Percentiles rank a stretch among this genome's conserved stretches.
Conservation (phyloP, 192 early-diverging fungal genomes). For the Mortierella antarctica region DNA sequence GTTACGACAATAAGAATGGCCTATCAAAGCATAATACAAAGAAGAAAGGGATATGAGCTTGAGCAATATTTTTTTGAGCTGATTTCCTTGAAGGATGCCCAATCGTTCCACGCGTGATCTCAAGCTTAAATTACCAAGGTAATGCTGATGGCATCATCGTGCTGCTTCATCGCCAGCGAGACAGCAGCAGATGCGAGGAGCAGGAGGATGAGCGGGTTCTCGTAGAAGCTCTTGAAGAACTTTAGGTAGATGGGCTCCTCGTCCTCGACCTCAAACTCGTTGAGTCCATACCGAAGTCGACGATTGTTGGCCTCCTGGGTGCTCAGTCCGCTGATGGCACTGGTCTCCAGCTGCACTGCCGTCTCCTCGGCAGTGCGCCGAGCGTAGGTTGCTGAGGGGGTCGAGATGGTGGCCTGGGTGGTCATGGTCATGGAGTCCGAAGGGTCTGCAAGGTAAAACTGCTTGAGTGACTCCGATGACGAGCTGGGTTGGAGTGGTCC, state of each 20-base stretch:
- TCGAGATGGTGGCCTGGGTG: slow-evolving; percentile 31
- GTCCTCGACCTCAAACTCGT: slow-evolving; percentile 76
- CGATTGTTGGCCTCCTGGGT: slow-evolving; percentile 54
- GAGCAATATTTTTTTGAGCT: neutral
- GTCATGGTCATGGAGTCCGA: slow-evolving; percentile 32
- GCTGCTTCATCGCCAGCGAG: slow-evolving; percentile 78
- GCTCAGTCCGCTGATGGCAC: slow-evolving; percentile 55
- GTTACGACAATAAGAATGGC: slow-evolving; percentile 59
- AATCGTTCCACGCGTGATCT: neutral
- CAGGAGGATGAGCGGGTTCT: slow-evolving; percentile 86
- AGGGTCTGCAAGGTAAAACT: neutral
- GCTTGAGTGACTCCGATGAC: too few species aligned
- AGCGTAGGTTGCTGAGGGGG: slow-evolving; percentile 65
- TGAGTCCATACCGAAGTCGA: slow-evolving; percentile 64
- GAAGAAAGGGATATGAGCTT: neutral
- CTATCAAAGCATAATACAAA: slow-evolving; percentile 12
- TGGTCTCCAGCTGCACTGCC: slow-evolving; percentile 55
- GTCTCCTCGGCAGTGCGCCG: slow-evolving; percentile 60
- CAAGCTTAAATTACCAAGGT: slow-evolving; percentile 65
- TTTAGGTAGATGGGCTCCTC: slow-evolving; percentile 75
- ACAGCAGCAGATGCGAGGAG: slow-evolving; percentile 79
- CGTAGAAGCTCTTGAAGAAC: slow-evolving; percentile 84
- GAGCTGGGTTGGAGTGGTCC: too few species aligned
- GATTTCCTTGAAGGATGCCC: neutral
- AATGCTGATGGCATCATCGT: slow-evolving; percentile 88